These are phyloP conservation scores for Carex myosuroides DNA, from an alignment of 176 grass and related monocot genomes.

Conservation along the genomic window DNA sequence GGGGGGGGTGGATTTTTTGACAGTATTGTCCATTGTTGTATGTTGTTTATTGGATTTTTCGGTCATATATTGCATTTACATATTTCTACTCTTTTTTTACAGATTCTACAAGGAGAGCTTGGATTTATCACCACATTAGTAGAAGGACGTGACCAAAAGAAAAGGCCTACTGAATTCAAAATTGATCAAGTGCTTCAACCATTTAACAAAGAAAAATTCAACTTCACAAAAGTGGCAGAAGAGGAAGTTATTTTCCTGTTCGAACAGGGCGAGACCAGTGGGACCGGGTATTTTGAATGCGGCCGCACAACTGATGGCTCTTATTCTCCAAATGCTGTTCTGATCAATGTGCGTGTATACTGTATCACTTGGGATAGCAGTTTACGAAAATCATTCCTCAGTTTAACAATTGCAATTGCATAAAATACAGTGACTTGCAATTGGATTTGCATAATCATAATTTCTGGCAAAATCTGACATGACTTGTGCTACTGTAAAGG, in stretches of 20 bases:
- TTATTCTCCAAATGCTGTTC: conserved; percentile 42
- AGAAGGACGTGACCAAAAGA: conserved; percentile 84
- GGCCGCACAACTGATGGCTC: conserved; percentile 13
- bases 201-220: conserved; percentile 74
- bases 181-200: conserved; percentile 77
- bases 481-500: background rate
- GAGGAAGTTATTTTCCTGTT: conserved; percentile 78
- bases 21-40: background rate
- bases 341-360: conserved; percentile 49
- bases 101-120: conserved; percentile 59
- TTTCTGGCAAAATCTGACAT: background rate
- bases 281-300: conserved; percentile 28
- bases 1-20: background rate
- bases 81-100: background rate
- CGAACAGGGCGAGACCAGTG: conserved; percentile 35
- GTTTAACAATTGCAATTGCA: background rate
- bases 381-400: background rate
- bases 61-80: background rate
- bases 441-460: background rate
- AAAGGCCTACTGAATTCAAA: conserved; percentile 74
- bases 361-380: background rate
- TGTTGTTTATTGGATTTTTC: background rate
- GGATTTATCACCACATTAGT: conserved; percentile 56
- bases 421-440: background rate
- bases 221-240: conserved; percentile 82